Base-by-base conservation (phyloP, 2,329 filamentous ascomycete species). In the Fusarium aywerte region DNA sequence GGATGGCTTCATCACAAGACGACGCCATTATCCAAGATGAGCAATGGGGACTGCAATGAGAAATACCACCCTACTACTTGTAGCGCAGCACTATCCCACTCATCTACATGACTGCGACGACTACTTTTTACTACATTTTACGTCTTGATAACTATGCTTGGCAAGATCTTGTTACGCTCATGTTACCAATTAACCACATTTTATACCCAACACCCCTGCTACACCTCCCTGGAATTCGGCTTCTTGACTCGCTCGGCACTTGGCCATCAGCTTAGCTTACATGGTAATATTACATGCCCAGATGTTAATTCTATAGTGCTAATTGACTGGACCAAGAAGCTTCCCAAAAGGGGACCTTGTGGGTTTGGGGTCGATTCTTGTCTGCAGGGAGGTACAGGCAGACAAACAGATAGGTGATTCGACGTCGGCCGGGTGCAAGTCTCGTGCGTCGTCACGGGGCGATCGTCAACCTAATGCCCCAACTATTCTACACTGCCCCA, bases 381-480 rank as follows among this genome's bases (percentile, higher is more conserved):
- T 23, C 68, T 72, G 70, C 70, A 70, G 58, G 11, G 27, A 27
- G 27, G 27, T 27, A 27, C n/a, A n/a, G n/a, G n/a, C n/a, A n/a
- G n/a, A n/a, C n/a, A n/a, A n/a, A n/a, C n/a, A 27, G 27, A 10
- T 11, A 27, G 11, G 65, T 73, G 65, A 70, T 73, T 67, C 48
- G 48, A 53, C 40, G 51, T 50, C n/a, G 39, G 53, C 59, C 50
- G 48, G 49, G 52, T 55, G 45, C 38, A 62, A 48, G 69, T 72
- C 69, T 72, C 67, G 69, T 72, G 69, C 69, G 50, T 51, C 61
- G 58, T 72, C 69, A 72, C 67, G 61, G 60, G 67, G 54, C 43
- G 44, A 44, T 55, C 42, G 40, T 38, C 33, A 62, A 58, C 31
- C 44, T 39, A 67, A 44, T 21, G 21, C 42, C 45, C 39, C 42